Conservation (phyloP, 1,284 basidiomycete species). For the Rhodotorula mucilaginosa region DNA sequence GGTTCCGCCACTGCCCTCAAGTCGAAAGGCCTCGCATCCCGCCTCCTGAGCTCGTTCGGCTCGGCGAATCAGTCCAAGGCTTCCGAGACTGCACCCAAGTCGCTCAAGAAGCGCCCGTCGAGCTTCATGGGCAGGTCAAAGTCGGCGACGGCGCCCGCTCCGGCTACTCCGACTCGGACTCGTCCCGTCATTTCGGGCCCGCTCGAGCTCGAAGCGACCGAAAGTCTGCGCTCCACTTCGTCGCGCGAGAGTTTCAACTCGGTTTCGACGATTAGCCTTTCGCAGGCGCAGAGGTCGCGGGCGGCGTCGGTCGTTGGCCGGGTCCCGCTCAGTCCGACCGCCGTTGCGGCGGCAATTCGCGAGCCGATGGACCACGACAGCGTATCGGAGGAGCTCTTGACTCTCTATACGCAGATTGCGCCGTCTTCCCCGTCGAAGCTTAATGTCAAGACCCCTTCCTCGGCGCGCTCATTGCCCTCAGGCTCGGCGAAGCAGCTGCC, state of each 20-base stretch:
- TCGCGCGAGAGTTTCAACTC: not conserved
- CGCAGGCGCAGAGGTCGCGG: not conserved
- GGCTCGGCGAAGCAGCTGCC: not conserved
- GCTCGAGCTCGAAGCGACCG: conserved; percentile 18
- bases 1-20: not conserved
- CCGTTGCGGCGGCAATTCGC: not conserved
- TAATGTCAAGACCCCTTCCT: too few species aligned
- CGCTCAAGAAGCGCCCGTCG: conserved; percentile 6
- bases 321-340: not conserved
- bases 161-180: not conserved
- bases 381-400: not conserved
- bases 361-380: not conserved
- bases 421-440: not conserved
- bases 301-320: not conserved
- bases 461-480: not conserved
- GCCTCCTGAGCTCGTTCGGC: conserved; percentile 8
- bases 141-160: not conserved
- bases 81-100: not conserved
- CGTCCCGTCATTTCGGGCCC: conserved; percentile 26
- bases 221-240: not conserved
- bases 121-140: conserved; percentile 4
- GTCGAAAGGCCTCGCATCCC: conserved; percentile 11
- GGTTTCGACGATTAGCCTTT: not conserved
- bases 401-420: not conserved
- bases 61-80: not conserved